These are phyloP conservation scores for Aspergillus pseudoviridinutans DNA, from an alignment of 2,329 filamentous ascomycete species.

Conservation along the genomic window DNA sequence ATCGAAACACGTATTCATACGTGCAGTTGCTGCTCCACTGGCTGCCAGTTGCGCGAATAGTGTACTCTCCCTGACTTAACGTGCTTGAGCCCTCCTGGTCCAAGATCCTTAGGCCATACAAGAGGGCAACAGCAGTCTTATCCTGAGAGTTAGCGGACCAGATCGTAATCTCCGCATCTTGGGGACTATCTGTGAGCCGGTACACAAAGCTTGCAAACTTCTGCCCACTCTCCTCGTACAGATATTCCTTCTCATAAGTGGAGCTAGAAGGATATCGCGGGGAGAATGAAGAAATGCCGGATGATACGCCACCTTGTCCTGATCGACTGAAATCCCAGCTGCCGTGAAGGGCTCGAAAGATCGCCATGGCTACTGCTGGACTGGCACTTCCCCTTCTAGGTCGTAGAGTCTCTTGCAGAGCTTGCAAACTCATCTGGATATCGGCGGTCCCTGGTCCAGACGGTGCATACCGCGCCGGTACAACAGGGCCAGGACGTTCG, in stretches of 20 bases:
- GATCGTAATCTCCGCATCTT: constrained; percentile 10
- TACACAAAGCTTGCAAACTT: constrained; percentile 4
- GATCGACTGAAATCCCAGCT: constrained; percentile 54
- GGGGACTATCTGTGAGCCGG: constrained; percentile 11
- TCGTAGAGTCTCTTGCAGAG: constrained; percentile 37
- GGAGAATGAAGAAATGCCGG: constrained; percentile 62
- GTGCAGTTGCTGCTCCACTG: neutral
- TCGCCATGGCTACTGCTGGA: constrained; percentile 59
- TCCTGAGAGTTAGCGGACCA: constrained; percentile 9
- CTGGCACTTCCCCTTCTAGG: constrained; percentile 41
- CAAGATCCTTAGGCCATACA: constrained; percentile 7
- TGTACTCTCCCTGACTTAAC: constrained; percentile 6
- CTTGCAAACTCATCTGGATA: constrained; percentile 45
- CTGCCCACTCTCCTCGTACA: constrained; percentile 22
- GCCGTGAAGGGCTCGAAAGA: constrained; percentile 69
- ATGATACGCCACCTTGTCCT: constrained; percentile 52
- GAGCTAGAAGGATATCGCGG: constrained; percentile 54
- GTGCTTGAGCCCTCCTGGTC: neutral
- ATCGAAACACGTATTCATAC: constrained; percentile 21
- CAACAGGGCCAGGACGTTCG: constrained; percentile 40
- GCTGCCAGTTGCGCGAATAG: constrained; percentile 9
- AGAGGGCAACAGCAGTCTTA: constrained; percentile 1
- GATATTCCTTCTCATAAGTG: constrained; percentile 33
- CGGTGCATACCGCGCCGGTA: constrained; percentile 51
- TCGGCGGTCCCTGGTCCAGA: constrained; percentile 17